These are phyloP conservation scores for Diplosphaera chodatii DNA, from an alignment of 139 green algal genomes.

Conservation along the genomic window DNA sequence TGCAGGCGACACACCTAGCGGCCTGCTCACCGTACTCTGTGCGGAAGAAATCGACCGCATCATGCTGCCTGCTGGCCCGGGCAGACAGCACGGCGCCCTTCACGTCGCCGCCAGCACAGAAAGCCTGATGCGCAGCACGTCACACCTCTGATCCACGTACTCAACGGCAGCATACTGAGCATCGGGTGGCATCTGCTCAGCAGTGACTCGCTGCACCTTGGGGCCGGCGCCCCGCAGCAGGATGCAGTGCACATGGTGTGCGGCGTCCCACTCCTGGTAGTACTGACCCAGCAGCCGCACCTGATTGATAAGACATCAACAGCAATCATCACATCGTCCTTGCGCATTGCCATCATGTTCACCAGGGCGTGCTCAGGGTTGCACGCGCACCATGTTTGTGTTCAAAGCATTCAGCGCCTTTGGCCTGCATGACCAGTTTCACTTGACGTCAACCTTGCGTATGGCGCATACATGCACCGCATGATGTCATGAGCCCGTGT, in stretches of 20 bases:
- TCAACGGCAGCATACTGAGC: too few species aligned
- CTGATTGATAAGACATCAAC: too few species aligned
- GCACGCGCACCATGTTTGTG: constrained; percentile 60
- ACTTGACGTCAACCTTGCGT: too few species aligned
- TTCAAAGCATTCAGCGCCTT: constrained; percentile 70
- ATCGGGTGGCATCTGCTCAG: too few species aligned
- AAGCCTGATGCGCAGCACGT: constrained; percentile 51
- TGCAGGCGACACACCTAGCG: too few species aligned
- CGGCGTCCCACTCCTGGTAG: constrained; percentile 23
- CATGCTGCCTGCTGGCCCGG: constrained; percentile 14
- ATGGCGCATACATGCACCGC: too few species aligned
- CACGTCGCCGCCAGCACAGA: constrained; percentile 83
- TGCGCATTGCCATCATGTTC: too few species aligned
- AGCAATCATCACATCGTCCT: too few species aligned
- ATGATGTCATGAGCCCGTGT: too few species aligned
- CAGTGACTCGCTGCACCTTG: constrained; percentile 26
- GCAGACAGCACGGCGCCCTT: constrained; percentile 51
- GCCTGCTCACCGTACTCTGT: constrained; percentile 43
- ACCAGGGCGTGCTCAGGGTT: too few species aligned
- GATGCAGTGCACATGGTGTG: constrained; percentile 23
- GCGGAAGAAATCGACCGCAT: constrained; percentile 48
- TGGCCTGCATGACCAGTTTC: constrained; percentile 47
- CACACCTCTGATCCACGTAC: background rate
- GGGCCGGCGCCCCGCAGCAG: constrained; percentile 40
- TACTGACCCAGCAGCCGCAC: constrained; percentile 10